Conservation (phyloP, 139 green algal species). For the Chlorella sp. region DNA sequence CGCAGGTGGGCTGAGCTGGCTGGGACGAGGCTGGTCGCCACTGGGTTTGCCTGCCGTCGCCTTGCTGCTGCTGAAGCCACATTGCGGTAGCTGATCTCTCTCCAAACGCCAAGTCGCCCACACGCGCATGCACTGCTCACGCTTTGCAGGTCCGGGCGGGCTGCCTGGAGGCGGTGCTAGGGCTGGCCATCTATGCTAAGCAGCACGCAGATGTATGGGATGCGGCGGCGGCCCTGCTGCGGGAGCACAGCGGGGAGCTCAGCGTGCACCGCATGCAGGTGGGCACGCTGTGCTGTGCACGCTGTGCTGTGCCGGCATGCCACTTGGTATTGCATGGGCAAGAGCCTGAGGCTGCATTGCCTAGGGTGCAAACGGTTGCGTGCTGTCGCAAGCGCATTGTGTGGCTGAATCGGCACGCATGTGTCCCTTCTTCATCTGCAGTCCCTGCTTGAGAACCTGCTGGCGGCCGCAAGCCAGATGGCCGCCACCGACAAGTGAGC, state of each 20-base stretch:
- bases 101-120: no score
- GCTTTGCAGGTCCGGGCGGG: conserved; percentile 38
- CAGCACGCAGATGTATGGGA: conserved; percentile 79
- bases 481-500: conserved; percentile 25
- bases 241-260: conserved; percentile 65
- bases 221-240: conserved; percentile 70
- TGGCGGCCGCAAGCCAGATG: conserved; percentile 62
- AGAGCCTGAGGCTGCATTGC: no score
- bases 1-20: neutral
- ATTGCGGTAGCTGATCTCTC: no score
- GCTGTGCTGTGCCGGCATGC: no score
- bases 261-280: conserved; percentile 49
- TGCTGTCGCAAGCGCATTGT: no score
- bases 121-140: neutral
- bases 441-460: conserved; percentile 63
- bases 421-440: no score
- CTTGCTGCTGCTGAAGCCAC: no score
- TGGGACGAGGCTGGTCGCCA: neutral
- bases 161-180: conserved; percentile 62
- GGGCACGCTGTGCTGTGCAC: no score
- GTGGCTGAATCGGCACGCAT: no score
- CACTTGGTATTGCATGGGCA: no score
- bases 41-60: no score
- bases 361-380: no score
- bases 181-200: conserved; percentile 58